A percentile compares a stretch with the other conserved stretches of the same genome.
Evolutionary conservation across 345 rosid species (phyloP).

Genomic region (Lenwebbia sp.): DNA sequence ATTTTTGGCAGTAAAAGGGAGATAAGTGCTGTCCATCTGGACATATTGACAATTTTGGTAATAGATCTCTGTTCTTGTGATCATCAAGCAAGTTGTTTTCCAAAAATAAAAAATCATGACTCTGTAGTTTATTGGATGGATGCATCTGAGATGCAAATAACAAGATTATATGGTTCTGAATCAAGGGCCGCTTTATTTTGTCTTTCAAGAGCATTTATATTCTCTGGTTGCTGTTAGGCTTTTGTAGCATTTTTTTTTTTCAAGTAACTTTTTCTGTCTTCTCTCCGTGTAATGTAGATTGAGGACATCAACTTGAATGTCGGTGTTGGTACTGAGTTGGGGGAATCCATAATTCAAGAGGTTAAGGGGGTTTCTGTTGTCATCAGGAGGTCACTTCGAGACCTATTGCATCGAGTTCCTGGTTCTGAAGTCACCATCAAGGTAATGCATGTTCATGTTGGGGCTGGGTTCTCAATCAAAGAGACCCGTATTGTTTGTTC

Average conservation of each 20-base stretch:
- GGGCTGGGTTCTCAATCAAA: not conserved
- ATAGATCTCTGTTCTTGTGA: constrained; percentile 8
- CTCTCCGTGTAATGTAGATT: constrained; percentile 26
- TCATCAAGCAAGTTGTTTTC: not conserved
- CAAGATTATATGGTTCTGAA: not conserved
- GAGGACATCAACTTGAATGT: constrained; percentile 93
- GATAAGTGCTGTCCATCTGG: constrained; percentile 75
- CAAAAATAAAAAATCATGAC: not conserved
- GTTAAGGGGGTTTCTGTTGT: constrained; percentile 85
- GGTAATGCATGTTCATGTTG: constrained; percentile 33
- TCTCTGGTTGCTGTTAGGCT: not conserved
- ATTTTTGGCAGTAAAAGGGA: constrained; percentile 64
- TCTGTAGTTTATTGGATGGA: not conserved
- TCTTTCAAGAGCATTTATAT: not conserved
- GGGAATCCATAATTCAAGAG: constrained; percentile 89
- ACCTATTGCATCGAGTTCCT: constrained; percentile 80
- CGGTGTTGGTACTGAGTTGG: constrained; percentile 61
- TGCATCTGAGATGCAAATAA: not conserved
- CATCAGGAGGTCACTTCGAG: constrained; percentile 76
- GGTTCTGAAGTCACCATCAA: constrained; percentile 53
- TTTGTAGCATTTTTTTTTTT: not conserved
- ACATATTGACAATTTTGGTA: constrained; percentile 71
- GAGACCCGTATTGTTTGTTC: not conserved
- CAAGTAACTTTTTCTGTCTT: not conserved
- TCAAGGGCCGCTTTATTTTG: not conserved